A percentile compares a stretch with the other conserved stretches of the same genome.
Evolutionary conservation across 2,329 filamentous ascomycete genomes (phyloP).

Genomic region (Ceratocystis albifundus): DNA sequence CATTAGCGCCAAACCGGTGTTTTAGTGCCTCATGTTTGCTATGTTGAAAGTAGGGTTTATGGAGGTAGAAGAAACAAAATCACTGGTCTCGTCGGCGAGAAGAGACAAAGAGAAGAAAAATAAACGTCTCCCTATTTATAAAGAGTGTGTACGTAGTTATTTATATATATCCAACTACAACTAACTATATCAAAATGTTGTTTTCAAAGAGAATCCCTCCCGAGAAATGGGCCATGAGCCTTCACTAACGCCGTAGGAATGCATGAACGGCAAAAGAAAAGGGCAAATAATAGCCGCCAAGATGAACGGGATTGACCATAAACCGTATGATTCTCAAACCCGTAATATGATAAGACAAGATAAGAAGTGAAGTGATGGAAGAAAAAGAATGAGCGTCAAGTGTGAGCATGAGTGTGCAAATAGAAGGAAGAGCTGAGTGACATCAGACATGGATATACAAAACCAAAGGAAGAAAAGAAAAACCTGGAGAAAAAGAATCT

Average conservation of each 20-base stretch:
- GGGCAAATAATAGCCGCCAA: neutral
- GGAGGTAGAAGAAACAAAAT: too few species aligned
- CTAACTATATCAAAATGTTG: neutral
- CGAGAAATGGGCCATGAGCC: neutral
- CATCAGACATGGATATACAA: conserved; percentile 2
- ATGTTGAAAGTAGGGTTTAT: too few species aligned
- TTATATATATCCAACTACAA: neutral
- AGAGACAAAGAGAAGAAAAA: too few species aligned
- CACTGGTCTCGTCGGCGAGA: too few species aligned
- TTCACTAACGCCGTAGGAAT: neutral
- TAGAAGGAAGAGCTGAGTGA: neutral
- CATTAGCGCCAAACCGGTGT: too few species aligned
- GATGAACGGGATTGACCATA: neutral
- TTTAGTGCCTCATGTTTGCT: too few species aligned
- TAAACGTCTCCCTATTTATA: too few species aligned
- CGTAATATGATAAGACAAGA: conserved; percentile 5
- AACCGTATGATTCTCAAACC: conserved; percentile 2
- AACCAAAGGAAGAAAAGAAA: neutral
- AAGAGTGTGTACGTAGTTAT: neutral
- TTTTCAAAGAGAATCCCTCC: neutral
- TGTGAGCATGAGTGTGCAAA: conserved; percentile 4
- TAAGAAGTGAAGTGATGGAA: neutral
- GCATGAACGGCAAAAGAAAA: neutral
- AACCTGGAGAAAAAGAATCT: neutral
- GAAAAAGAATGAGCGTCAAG: neutral